Evolutionary conservation across 148 eudicot species (phyloP).

Genomic region (Heliamphora exappendiculata): DNA sequence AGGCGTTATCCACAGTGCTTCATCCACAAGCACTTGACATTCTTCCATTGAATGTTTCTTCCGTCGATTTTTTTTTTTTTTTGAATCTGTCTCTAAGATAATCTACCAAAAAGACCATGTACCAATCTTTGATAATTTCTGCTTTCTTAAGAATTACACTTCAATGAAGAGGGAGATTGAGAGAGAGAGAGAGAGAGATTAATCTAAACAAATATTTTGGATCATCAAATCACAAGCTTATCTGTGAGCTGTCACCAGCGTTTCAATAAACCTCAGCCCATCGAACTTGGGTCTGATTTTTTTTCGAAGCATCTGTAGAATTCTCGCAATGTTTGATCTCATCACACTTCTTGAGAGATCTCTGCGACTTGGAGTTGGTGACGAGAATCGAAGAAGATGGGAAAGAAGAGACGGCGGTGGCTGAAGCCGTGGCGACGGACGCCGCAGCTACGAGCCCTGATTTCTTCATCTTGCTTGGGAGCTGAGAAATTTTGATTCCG

Average conservation of each 20-base stretch:
- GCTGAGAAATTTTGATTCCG: neutral
- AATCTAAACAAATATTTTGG: no score
- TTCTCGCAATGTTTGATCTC: constrained; percentile 3
- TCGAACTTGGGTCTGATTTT: constrained; percentile 14
- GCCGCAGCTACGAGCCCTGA: constrained; percentile 10
- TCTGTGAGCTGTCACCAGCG: constrained; percentile 18
- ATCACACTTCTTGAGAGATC: constrained; percentile 3
- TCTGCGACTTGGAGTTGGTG: neutral
- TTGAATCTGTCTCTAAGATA: no score
- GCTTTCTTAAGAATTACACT: no score
- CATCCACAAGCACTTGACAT: no score
- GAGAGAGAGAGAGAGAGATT: no score
- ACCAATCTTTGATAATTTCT: no score
- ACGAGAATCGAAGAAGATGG: neutral
- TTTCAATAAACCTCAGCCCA: constrained; percentile 18
- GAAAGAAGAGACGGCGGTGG: constrained; percentile 1
- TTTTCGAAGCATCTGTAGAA: neutral
- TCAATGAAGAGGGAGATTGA: no score
- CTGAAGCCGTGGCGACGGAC: constrained; percentile 11
- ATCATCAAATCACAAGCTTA: neutral
- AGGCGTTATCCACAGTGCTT: no score
- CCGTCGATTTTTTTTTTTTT: no score
- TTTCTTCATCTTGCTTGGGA: neutral
- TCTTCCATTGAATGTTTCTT: no score
- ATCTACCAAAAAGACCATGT: no score